Conservation (phyloP, 1,284 basidiomycete genomes). For the Cystobasidiaceae sp. region DNA sequence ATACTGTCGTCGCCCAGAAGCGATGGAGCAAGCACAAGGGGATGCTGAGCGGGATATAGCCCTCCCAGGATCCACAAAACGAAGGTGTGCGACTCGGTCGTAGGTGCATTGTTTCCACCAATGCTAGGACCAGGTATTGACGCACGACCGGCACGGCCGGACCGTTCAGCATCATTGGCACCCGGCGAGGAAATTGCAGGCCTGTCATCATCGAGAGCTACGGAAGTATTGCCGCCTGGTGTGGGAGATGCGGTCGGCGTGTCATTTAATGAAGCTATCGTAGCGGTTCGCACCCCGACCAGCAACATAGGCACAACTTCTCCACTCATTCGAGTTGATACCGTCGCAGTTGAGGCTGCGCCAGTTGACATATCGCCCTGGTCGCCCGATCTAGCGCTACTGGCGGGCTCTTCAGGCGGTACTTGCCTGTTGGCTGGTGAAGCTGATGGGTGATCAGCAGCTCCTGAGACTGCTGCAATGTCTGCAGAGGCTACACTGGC, state of each 20-base stretch:
- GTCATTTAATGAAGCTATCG: neutral
- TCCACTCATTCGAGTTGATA: neutral
- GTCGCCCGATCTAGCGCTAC: too few relatives aligned
- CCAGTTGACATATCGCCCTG: neutral
- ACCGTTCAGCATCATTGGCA: neutral
- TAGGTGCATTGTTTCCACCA: too few relatives aligned
- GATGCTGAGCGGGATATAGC: conserved; percentile 79
- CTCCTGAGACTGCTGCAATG: neutral
- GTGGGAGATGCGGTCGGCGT: neutral
- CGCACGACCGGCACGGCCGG: too few relatives aligned
- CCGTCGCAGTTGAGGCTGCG: neutral
- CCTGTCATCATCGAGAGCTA: neutral
- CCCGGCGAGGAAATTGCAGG: neutral
- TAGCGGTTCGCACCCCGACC: conserved; percentile 21
- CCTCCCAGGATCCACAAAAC: conserved; percentile 51
- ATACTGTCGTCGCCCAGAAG: conserved; percentile 21
- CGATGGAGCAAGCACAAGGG: conserved; percentile 65
- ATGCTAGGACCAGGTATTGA: too few relatives aligned
- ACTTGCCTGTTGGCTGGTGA: too few relatives aligned
- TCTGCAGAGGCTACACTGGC: neutral
- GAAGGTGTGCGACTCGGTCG: neutral
- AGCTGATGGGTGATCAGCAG: neutral
- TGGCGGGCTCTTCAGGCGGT: neutral
- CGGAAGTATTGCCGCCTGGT: neutral
- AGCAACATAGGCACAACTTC: conserved; percentile 25